Percentiles rank a stretch among this genome's conserved stretches.
Conservation (phyloP, 192 early-diverging fungal species). For the Glomus cerebriforme region DNA sequence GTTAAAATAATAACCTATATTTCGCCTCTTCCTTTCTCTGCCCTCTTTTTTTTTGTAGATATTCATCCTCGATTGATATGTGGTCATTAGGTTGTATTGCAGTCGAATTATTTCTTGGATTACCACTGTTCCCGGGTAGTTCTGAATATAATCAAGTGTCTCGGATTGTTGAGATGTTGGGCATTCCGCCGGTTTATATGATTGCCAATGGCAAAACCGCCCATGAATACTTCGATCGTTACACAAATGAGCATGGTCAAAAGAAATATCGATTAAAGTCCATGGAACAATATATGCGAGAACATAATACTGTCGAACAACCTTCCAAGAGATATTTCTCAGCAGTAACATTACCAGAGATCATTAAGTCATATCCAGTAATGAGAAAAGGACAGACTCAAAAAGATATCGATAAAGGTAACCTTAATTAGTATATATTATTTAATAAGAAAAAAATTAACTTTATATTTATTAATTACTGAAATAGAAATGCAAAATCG, state of each 20-base stretch:
- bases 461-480: neutral
- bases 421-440: too few relatives aligned
- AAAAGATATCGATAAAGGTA: slow-evolving; percentile 78
- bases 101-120: slow-evolving; percentile 91
- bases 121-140: slow-evolving; percentile 93
- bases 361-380: slow-evolving; percentile 86
- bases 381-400: slow-evolving; percentile 61
- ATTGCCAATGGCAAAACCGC: slow-evolving; percentile 90
- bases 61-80: slow-evolving; percentile 94
- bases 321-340: slow-evolving; percentile 92
- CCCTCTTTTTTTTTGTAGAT: slow-evolving; percentile 44
- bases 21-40: neutral
- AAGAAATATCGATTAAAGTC: slow-evolving; percentile 71
- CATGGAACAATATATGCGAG: slow-evolving; percentile 78
- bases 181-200: slow-evolving; percentile 90
- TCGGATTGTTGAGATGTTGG: slow-evolving; percentile 93
- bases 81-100: slow-evolving; percentile 99
- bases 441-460: too few relatives aligned
- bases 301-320: slow-evolving; percentile 84
- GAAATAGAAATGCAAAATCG: slow-evolving; percentile 71
- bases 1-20: neutral
- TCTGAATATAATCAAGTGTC: slow-evolving; percentile 96
- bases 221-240: slow-evolving; percentile 82
- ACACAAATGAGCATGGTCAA: slow-evolving; percentile 47
- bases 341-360: slow-evolving; percentile 83